Evolutionary conservation across 768 basidiomycete genomes (phyloP), one percentile per base, ranked within the genome.

Genomic region (Favolaschia claudopus): DNA sequence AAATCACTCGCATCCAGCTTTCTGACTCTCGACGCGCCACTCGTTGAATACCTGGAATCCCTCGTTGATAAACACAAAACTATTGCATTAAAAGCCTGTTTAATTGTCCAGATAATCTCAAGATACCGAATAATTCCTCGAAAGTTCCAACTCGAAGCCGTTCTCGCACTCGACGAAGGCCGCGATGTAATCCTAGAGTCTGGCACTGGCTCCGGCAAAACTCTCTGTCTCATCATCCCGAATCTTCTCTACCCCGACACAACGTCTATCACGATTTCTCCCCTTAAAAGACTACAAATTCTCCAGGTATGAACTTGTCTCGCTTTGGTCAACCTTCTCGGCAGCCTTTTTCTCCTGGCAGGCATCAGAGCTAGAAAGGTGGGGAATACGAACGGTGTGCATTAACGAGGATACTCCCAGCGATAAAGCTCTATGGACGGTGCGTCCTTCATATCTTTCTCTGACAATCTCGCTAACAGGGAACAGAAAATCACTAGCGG

Each of bases 121-220:
- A 10, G 34, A 24, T 17, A 39, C 7, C 37, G 38, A 4, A 48
- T 65, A 19, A 63, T 70, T 22, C 72, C 70, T 12, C 63, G 67
- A 19, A 62, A 67, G 50, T 62, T 68, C 50, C 71, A 72, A 39
- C 63, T 75, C 2, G 14, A 53, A 31, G 62, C 60, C 10, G 45
- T 57, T 38, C 45, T 72, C 2, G 68, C 63, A 7, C 60, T 65
- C 3, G 29, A n/a, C 6, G 54, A 64, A 10, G 60, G 67, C 0
- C 38, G 45, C 7, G 65, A 75, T 37, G 63, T 58, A 6, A 15
- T 72, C 20, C 40, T 72, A n/a, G 36, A 63, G 27, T 66, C 70
- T 14, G 67, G 71, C 4, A 73, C 69, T 12, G 67, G 68, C 15
- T 65, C 62, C 46, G 68, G 70, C 13, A 74, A 75, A 60, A 73